phyloP scores from a whole-genome alignment of 495 filamentous ascomycete genomes.

The Podospora didyma region DNA sequence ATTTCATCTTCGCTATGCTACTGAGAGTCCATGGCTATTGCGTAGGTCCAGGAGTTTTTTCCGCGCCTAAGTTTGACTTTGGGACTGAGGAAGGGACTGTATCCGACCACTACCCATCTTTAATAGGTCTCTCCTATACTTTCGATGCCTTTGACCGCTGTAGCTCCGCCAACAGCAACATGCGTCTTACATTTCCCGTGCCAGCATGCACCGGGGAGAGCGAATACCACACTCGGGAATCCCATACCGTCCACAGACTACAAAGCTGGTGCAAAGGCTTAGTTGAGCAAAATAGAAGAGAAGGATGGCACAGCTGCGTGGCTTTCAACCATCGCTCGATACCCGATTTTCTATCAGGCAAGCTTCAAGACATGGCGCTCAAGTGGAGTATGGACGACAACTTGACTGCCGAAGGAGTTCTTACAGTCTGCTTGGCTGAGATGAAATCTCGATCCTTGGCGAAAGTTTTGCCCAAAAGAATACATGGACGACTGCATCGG shows the following conservation, averaged over 20 bases:
- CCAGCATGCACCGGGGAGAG: not conserved
- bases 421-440: not conserved
- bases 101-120: not conserved
- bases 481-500: not conserved
- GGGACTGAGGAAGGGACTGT: no score
- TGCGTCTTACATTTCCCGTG: not conserved
- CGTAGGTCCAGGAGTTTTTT: no score
- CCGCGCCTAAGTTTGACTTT: no score
- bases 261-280: not conserved
- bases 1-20: not conserved
- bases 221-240: not conserved
- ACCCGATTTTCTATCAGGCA: not conserved
- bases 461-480: not conserved
- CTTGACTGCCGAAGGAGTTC: not conserved
- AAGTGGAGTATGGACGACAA: not conserved
- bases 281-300: no score
- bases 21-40: no score
- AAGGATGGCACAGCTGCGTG: no score
- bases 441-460: not conserved
- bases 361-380: not conserved
- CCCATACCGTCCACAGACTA: not conserved
- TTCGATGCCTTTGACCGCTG: not conserved
- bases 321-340: not conserved
- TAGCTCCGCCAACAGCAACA: not conserved
- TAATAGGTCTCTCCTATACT: not conserved